phyloP scores from a whole-genome alignment of 352 stramenopile genomes.

The Phytophthora hibernalis region DNA sequence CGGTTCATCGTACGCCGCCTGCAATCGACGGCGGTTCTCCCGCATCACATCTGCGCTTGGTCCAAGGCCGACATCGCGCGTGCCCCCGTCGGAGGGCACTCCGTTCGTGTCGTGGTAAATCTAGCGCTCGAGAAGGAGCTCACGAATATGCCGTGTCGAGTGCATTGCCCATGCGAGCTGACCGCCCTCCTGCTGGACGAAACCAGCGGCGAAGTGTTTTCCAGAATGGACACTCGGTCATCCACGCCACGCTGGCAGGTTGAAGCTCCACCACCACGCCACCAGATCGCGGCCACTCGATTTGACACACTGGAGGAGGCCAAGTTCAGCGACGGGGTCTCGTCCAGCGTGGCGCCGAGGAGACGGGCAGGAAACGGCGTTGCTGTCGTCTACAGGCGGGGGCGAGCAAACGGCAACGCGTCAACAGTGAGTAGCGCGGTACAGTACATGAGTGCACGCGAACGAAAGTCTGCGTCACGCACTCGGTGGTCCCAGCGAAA shows the following conservation, averaged over 20 bases:
- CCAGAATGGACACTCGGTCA: constrained; percentile 12
- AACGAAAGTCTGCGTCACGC: background rate
- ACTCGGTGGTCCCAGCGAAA: background rate
- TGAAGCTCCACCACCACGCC: background rate
- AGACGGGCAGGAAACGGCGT: constrained; percentile 28
- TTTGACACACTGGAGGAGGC: constrained; percentile 25
- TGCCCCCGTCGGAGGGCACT: constrained; percentile 40
- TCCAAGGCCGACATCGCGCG: constrained; percentile 31
- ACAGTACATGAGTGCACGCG: constrained; percentile 5
- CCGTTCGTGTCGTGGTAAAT: constrained; percentile 51
- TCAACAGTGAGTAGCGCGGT: constrained; percentile 16
- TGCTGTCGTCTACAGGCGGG: constrained; percentile 17
- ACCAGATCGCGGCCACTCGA: constrained; percentile 27
- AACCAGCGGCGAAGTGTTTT: constrained; percentile 34
- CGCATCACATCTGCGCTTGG: constrained; percentile 26
- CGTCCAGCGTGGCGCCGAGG: constrained; percentile 20
- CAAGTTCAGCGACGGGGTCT: constrained; percentile 28
- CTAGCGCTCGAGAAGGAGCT: constrained; percentile 54
- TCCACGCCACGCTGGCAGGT: background rate
- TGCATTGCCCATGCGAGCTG: constrained; percentile 42
- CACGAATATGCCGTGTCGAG: constrained; percentile 13
- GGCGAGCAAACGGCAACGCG: constrained; percentile 26
- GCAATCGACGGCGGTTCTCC: constrained; percentile 51
- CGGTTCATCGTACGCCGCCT: constrained; percentile 58
- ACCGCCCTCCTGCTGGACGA: constrained; percentile 41